Base-by-base conservation (phyloP, 495 filamentous ascomycete genomes). In the Trichodelitschia bisporula region DNA sequence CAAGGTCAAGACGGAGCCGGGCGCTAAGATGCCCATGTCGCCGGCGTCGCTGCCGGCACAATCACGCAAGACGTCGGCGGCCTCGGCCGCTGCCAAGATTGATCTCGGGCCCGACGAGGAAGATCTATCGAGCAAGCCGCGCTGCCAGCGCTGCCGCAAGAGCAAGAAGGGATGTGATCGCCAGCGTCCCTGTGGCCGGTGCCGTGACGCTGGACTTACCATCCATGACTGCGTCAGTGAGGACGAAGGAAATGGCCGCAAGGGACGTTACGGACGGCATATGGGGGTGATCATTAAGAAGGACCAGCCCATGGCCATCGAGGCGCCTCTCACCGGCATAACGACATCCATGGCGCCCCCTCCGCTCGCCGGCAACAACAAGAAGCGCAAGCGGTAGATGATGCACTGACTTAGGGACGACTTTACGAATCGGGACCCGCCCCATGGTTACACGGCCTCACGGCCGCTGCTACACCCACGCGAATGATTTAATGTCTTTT, bases 151-250 rank as follows among this genome's bases (percentile, higher is more conserved):
- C 27, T 97, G 86, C 58, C 72, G 86, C 37, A 95, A 95, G 65
- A 93, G 83, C 49, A 97, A 97, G 62, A 97, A 97, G 54, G 86
- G 86, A 4, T 97, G 86, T 46, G 89, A 97, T 57, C 71, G 86
- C 32, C 82, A 92, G 44, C 70, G 86, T 24, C 86, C 86, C 8
- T 97, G 86, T 44, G 76, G 77, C 21, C 66, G 86, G 36, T 97
- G 86, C 66, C 77, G 78, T 46, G 86, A 97, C 54, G 86, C 89
- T 16, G 86, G 86, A 10, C 74, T 97, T 42, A 71, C 76, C 29
- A 64, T 79, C 31, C 83, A 95, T 24, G 73, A 77, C 29, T 97
- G 86, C 48, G 64, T 95, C 48, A 91, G 80, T 50, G 86, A 97
- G 49, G 89, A 97, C 36, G 86, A 97, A 47, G 76, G 75, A 20